Conservation (phyloP, 768 basidiomycete genomes). For the Pleurotus eryngii region DNA sequence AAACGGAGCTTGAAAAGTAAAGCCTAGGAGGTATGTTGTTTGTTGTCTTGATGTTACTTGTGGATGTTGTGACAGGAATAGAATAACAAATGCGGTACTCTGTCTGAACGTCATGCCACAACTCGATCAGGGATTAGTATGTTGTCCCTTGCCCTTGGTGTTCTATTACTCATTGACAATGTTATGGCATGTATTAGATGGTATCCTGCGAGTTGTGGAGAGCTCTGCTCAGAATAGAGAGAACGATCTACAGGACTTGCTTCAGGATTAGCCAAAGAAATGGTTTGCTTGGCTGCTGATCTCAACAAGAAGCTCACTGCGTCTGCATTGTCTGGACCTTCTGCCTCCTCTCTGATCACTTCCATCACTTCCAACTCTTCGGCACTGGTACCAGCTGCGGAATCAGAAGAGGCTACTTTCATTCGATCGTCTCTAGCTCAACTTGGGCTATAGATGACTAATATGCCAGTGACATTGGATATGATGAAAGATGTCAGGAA, state of each 20-base stretch:
- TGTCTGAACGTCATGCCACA: slow-evolving; percentile 5
- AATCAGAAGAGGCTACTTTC: slow-evolving; percentile 83
- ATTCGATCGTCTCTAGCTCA: slow-evolving; percentile 88
- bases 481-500: slow-evolving; percentile 80
- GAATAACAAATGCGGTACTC: not conserved
- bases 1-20: slow-evolving; percentile 68
- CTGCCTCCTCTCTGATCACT: slow-evolving; percentile 1
- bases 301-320: slow-evolving; percentile 79
- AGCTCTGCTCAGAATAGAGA: slow-evolving; percentile 58
- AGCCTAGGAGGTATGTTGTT: slow-evolving; percentile 65
- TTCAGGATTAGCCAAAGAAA: slow-evolving; percentile 86
- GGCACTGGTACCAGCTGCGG: slow-evolving; percentile 38
- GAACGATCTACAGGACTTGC: slow-evolving; percentile 67
- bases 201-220: slow-evolving; percentile 78
- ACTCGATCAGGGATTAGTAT: slow-evolving; percentile 50
- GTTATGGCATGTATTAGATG: slow-evolving; percentile 45
- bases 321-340: slow-evolving; percentile 18
- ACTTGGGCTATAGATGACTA: slow-evolving; percentile 75
- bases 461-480: slow-evolving; percentile 82
- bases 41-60: slow-evolving; percentile 1
- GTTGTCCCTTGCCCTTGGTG: slow-evolving; percentile 14
- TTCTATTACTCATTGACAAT: slow-evolving; percentile 6
- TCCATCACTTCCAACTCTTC: slow-evolving; percentile 17
- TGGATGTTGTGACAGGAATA: not conserved
- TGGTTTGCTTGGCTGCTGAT: slow-evolving; percentile 87